Evolutionary conservation across 2,329 filamentous ascomycete genomes (phyloP).

Genomic region (Oidium heveae): DNA sequence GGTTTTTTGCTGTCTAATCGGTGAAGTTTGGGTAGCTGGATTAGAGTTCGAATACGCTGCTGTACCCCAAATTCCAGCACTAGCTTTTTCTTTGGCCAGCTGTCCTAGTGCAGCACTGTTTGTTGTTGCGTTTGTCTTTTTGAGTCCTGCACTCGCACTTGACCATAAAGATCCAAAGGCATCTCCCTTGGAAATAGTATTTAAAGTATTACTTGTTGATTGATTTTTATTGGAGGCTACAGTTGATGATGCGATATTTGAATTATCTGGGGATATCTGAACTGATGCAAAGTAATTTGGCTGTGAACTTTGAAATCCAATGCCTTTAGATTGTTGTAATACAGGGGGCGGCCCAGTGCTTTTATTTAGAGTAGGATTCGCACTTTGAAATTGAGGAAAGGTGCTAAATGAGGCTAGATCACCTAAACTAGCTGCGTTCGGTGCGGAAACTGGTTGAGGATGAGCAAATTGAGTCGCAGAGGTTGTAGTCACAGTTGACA

Average conservation of each 20-base stretch:
- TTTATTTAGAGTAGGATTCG: slow-evolving; percentile 20
- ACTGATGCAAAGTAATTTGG: slow-evolving; percentile 95
- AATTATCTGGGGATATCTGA: slow-evolving; percentile 16
- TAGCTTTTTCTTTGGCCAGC: slow-evolving; percentile 94
- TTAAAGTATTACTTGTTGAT: slow-evolving; percentile 24
- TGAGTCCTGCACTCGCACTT: slow-evolving; percentile 40
- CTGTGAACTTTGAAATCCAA: slow-evolving; percentile 47
- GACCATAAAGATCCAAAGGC: slow-evolving; percentile 76
- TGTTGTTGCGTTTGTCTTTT: slow-evolving; percentile 39
- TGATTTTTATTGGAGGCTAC: slow-evolving; percentile 20
- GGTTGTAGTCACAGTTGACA: slow-evolving; percentile 22
- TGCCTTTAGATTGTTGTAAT: slow-evolving; percentile 18
- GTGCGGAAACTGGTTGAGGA: slow-evolving; percentile 63
- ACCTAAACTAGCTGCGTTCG: slow-evolving; percentile 55
- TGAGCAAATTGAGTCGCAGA: slow-evolving; percentile 44
- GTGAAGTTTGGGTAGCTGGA: background rate
- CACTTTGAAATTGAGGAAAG: slow-evolving; percentile 25
- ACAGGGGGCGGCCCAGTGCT: slow-evolving; percentile 22
- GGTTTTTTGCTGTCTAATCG: background rate
- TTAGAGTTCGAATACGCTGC: slow-evolving; percentile 19
- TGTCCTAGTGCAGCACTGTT: slow-evolving; percentile 67
- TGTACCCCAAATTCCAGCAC: slow-evolving; percentile 78
- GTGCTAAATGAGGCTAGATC: slow-evolving; percentile 61
- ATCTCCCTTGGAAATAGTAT: slow-evolving; percentile 43
- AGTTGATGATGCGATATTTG: slow-evolving; percentile 10